Evolutionary conservation across 2,329 filamentous ascomycete species (phyloP).

Genomic region (Alternaria alternata): DNA sequence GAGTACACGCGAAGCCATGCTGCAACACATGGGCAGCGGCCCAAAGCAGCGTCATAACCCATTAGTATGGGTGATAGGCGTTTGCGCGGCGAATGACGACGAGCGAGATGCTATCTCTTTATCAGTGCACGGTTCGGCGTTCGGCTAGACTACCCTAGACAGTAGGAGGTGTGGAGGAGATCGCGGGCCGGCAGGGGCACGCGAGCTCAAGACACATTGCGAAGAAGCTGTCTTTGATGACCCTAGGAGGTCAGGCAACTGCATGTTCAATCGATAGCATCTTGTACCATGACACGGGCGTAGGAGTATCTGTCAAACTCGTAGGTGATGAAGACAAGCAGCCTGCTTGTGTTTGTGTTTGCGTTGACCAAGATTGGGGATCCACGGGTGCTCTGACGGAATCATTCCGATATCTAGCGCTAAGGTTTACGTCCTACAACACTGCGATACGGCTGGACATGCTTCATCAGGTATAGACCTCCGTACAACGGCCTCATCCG

Average conservation of each 20-base stretch:
- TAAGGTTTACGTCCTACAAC: constrained; percentile 6
- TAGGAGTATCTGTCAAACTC: background rate
- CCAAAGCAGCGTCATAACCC: background rate
- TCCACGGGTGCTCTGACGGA: background rate
- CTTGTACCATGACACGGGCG: background rate
- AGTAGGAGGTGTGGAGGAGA: constrained; percentile 10
- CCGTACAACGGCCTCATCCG: constrained; percentile 10
- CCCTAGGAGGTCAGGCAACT: background rate
- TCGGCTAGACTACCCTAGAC: constrained; percentile 15
- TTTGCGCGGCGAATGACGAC: constrained; percentile 19
- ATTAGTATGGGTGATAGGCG: constrained; percentile 17
- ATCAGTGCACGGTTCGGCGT: constrained; percentile 12
- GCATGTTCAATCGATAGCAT: background rate
- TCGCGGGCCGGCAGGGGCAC: constrained; percentile 3
- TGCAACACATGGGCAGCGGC: background rate
- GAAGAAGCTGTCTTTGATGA: background rate
- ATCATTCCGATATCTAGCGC: constrained; percentile 15
- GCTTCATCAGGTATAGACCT: constrained; percentile 19
- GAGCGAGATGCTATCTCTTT: constrained; percentile 16
- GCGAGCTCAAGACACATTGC: background rate
- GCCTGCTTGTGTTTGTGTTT: background rate
- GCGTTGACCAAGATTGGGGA: background rate
- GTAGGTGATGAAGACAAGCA: background rate
- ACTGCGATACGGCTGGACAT: constrained; percentile 21
- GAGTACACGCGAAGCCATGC: constrained; percentile 8